A percentile compares a stretch with the other conserved stretches of the same genome.
phyloP scores from a whole-genome alignment of 179 eudicot species.

The Actinidia chinensis region DNA sequence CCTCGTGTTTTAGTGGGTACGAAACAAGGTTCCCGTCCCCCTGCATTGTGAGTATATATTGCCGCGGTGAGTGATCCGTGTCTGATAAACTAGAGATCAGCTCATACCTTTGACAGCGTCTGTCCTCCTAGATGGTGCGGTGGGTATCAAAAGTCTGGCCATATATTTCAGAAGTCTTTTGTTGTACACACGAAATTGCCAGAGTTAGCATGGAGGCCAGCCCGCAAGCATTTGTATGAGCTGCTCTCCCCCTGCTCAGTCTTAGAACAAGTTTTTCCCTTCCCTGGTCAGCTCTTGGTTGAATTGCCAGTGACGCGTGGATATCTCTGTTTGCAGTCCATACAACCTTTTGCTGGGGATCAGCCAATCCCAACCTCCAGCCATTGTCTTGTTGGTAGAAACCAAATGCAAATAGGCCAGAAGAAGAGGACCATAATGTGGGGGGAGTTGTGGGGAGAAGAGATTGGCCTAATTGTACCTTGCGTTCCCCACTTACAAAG shows the following conservation, averaged over 20 bases:
- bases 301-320: background rate
- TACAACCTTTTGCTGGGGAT: background rate
- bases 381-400: background rate
- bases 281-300: background rate
- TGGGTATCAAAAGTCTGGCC: background rate
- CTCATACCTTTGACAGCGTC: background rate
- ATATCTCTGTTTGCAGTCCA: background rate
- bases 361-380: background rate
- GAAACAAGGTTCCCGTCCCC: background rate
- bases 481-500: background rate
- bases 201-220: background rate
- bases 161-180: background rate
- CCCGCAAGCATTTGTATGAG: background rate
- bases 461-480: background rate
- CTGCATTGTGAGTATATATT: background rate
- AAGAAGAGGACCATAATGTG: background rate
- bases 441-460: background rate
- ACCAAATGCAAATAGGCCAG: conserved; percentile 1
- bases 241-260: background rate
- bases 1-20: background rate
- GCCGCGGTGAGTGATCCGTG: background rate
- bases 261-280: background rate
- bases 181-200: conserved; percentile 6
- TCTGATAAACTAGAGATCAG: background rate
- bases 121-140: conserved; percentile 3